A percentile compares a stretch with the other conserved stretches of the same genome.
These are phyloP conservation scores for Podila verticillata DNA, from an alignment of 192 early-diverging fungal species.

Conservation along the genomic window DNA sequence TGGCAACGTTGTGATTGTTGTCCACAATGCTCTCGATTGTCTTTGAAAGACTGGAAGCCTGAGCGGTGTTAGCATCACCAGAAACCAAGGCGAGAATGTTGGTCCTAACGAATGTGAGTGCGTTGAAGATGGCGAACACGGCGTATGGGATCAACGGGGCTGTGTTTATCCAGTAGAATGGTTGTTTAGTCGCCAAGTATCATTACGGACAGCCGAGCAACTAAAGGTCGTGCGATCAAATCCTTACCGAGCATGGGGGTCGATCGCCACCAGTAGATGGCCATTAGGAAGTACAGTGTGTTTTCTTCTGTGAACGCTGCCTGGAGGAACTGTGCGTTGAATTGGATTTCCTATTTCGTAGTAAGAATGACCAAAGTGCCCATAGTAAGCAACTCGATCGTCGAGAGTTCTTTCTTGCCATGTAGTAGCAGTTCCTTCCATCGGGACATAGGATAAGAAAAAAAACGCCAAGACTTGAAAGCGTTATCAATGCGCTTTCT, in stretches of 20 bases:
- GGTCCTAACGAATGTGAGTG: constrained; percentile 74
- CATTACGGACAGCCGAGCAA: neutral
- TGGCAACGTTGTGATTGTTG: constrained; percentile 69
- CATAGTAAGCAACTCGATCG: neutral
- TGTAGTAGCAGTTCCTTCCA: too few species aligned
- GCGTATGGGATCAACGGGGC: constrained; percentile 78
- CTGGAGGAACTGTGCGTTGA: constrained; percentile 66
- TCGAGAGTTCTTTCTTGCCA: neutral
- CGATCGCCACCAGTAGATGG: constrained; percentile 74
- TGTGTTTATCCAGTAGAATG: constrained; percentile 17
- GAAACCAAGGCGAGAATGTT: constrained; percentile 73
- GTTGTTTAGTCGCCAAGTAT: neutral
- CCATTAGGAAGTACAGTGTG: constrained; percentile 75
- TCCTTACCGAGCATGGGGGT: constrained; percentile 73
- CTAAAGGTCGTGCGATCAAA: neutral
- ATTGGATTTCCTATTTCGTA: constrained; percentile 60
- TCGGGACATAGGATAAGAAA: too few species aligned
- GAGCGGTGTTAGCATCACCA: constrained; percentile 31
- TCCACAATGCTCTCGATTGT: constrained; percentile 62
- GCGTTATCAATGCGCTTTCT: too few species aligned
- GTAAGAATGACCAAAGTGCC: neutral
- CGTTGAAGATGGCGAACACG: constrained; percentile 82
- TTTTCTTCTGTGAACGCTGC: constrained; percentile 77
- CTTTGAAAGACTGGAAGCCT: constrained; percentile 55
- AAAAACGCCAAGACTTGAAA: too few species aligned